Base-by-base conservation (phyloP, 768 basidiomycete species). In the Panaeolus papilionaceus region DNA sequence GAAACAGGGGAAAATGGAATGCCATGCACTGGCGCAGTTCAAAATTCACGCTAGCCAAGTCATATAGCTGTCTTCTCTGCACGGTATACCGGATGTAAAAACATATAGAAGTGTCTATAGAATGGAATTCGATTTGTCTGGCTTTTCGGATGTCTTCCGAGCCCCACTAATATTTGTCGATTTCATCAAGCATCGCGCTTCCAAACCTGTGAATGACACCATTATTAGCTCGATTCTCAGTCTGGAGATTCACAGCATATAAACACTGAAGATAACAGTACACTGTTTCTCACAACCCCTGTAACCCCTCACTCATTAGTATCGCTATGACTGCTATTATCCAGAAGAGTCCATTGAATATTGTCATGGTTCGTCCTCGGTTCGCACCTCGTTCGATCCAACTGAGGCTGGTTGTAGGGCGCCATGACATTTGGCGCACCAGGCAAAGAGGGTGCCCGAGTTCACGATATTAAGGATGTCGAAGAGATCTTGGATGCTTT, bases 401-500 rank as follows among this genome's bases (percentile, higher is more conserved):
- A 42, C 16, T 33, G 65, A 40, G 3, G 9, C 39, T 10, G 9
- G 33, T 16, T 4, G n/a, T 62, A 86, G 85, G 86, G 86, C 33
- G 82, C 85, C 38, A 85, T 85, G 85, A 86, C 85, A 5, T 86
- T 87, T 69, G 85, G 87, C n/a, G 80, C 78, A 28, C 73, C 76
- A 14, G 86, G 86, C 5, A 80, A 78, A 61, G 82, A 83, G 42
- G 83, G 83, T 33, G 83, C 85, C 4, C 79, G 86, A 8, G 85
- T 88, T 0, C 80, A 85, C 68, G 79, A 83, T 61, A 49, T 85
- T 65, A 79, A 83, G 63, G 83, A 84, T 39, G 80, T 87, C 42
- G 81, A 84, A 63, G 81, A 80, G 1, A 85, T 88, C 65, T 74
- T 90, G 66, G 86, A 89, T 68, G 77, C 81, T 33, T 87, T 90